Conservation (phyloP, 176 grass and related monocot genomes). For the Cymbopogon citratus region DNA sequence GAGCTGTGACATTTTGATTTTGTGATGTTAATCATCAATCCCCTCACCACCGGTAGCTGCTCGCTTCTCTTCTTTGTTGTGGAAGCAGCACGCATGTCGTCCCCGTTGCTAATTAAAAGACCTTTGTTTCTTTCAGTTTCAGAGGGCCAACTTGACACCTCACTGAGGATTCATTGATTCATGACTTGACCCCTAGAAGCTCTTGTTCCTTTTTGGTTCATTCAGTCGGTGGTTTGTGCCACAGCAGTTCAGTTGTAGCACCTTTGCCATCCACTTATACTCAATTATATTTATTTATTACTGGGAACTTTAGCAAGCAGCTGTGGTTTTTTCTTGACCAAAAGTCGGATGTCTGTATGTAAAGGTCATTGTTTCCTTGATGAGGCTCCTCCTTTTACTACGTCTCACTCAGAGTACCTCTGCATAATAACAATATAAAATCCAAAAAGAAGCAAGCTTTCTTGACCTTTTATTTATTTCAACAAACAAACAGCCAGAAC, state of each 20-base stretch:
- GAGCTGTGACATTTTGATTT: slow-evolving; percentile 33
- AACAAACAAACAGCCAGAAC: not conserved
- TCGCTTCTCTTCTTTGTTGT: slow-evolving; percentile 37
- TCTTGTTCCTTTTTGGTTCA: not conserved
- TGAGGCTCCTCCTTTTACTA: not conserved
- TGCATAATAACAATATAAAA: not conserved
- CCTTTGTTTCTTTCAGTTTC: not conserved
- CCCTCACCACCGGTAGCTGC: slow-evolving; percentile 2
- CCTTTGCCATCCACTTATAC: not conserved
- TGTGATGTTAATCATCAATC: not conserved
- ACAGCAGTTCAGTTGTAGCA: slow-evolving; percentile 2
- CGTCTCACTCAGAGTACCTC: not conserved
- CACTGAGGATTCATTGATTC: slow-evolving; percentile 37
- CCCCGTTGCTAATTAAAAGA: not conserved
- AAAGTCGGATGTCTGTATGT: not conserved
- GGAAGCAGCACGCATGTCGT: slow-evolving; percentile 26
- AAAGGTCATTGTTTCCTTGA: not conserved
- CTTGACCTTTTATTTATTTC: not conserved
- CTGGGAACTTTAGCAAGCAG: not conserved
- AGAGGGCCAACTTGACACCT: slow-evolving; percentile 36
- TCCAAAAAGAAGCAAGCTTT: not conserved
- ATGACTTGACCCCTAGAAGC: slow-evolving; percentile 7
- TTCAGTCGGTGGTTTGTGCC: slow-evolving; percentile 12
- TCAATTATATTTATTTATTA: not conserved
- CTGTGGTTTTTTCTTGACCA: not conserved